phyloP scores from a whole-genome alignment of 1,139 yeast species.

The Debaryomyces fabryi region DNA sequence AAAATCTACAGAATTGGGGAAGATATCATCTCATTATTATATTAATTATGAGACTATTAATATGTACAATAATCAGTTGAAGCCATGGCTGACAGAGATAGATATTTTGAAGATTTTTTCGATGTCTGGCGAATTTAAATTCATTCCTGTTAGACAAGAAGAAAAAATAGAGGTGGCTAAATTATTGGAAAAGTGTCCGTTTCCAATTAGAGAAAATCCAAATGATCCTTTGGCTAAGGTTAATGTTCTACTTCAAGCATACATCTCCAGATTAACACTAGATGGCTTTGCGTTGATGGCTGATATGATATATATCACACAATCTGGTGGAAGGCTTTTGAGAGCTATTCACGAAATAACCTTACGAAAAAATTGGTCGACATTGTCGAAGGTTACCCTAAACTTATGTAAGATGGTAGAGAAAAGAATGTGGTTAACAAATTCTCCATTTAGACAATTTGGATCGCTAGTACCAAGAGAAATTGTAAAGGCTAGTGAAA shows the following conservation, averaged over 20 bases:
- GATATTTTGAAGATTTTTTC: constrained; percentile 81
- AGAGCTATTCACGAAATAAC: constrained; percentile 86
- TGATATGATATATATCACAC: constrained; percentile 92
- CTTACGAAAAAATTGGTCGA: constrained; percentile 72
- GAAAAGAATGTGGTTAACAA: constrained; percentile 79
- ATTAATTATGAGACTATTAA: constrained; percentile 73
- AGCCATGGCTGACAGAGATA: constrained; percentile 66
- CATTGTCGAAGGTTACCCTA: constrained; percentile 57
- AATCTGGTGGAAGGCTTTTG: constrained; percentile 87
- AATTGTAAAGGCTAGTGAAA: constrained; percentile 73
- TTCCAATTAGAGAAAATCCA: constrained; percentile 76
- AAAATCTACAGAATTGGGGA: constrained; percentile 74
- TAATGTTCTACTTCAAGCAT: constrained; percentile 79
- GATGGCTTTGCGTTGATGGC: constrained; percentile 92
- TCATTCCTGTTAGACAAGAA: constrained; percentile 82
- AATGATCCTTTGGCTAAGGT: constrained; percentile 80
- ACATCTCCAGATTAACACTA: constrained; percentile 70
- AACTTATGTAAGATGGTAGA: constrained; percentile 81
- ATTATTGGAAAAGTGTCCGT: constrained; percentile 75
- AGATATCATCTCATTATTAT: constrained; percentile 85
- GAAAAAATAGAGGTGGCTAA: constrained; percentile 78
- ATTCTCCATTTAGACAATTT: constrained; percentile 87
- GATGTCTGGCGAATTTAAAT: constrained; percentile 80
- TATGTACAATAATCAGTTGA: constrained; percentile 60
- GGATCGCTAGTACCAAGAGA: constrained; percentile 63